phyloP scores from a whole-genome alignment of 768 basidiomycete species.

The Mycena alexandri region DNA sequence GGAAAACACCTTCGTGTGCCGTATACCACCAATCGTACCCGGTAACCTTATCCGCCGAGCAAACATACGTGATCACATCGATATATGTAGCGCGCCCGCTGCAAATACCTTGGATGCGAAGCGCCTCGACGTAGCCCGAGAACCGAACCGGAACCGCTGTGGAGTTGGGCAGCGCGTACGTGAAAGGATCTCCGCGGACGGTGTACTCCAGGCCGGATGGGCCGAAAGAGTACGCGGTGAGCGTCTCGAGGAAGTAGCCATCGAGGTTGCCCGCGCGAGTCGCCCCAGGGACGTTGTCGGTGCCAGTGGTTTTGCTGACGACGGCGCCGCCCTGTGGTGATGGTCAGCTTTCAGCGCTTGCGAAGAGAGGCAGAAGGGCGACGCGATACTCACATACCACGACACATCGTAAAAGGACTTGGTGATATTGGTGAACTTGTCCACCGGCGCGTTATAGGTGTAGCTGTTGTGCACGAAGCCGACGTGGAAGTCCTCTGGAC shows the following conservation, averaged over 20 bases:
- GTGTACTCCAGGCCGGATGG: not conserved
- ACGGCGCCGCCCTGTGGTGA: constrained; percentile 1
- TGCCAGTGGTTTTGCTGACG: constrained; percentile 23
- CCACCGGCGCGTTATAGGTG: constrained; percentile 19
- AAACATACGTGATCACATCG: constrained; percentile 17
- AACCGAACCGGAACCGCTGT: not conserved
- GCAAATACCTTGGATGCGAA: constrained; percentile 26
- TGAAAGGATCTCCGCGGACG: not conserved
- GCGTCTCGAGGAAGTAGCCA: constrained; percentile 13
- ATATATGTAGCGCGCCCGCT: constrained; percentile 29
- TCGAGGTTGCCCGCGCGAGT: constrained; percentile 19
- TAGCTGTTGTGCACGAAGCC: constrained; percentile 31
- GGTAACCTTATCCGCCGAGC: not conserved
- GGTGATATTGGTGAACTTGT: constrained; percentile 24
- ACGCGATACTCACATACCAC: constrained; percentile 34
- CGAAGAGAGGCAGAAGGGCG: not conserved
- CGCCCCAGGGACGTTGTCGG: constrained; percentile 31
- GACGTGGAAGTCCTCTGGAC: not conserved
- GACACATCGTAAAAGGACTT: constrained; percentile 22
- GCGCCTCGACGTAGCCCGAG: constrained; percentile 25
- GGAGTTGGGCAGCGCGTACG: too few relatives aligned
- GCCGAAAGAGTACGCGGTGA: not conserved
- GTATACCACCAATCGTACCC: constrained; percentile 17
- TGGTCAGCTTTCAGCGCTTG: not conserved
- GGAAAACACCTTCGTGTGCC: constrained; percentile 1